Evolutionary conservation across 1,139 yeast species (phyloP).

Genomic region (Yamadazyma sp.): DNA sequence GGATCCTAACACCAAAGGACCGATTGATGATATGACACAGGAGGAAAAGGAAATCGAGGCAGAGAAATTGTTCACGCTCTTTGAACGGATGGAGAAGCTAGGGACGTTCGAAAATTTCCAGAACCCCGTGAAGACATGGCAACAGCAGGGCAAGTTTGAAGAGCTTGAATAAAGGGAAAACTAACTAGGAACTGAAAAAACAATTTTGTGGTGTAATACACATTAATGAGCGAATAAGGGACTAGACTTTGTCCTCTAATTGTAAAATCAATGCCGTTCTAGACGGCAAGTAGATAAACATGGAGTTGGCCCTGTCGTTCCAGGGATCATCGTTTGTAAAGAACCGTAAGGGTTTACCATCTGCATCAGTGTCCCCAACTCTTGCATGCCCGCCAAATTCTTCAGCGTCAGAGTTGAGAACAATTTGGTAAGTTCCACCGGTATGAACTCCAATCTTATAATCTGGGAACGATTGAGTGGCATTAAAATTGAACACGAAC

Average conservation of each 20-base stretch:
- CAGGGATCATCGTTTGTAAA: conserved; percentile 74
- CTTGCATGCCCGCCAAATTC: conserved; percentile 83
- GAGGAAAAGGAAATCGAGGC: conserved; percentile 57
- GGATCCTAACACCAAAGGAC: neutral
- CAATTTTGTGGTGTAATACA: no score
- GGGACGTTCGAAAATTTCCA: conserved; percentile 44
- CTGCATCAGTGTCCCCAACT: conserved; percentile 52
- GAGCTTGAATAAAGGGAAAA: conserved; percentile 13
- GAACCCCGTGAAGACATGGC: conserved; percentile 42
- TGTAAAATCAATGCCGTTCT: conserved; percentile 69
- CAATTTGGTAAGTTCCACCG: conserved; percentile 74
- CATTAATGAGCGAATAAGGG: neutral
- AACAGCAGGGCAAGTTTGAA: conserved; percentile 33
- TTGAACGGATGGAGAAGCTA: conserved; percentile 46
- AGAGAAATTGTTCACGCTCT: conserved; percentile 48
- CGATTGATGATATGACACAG: conserved; percentile 29
- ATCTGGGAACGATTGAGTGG: conserved; percentile 77
- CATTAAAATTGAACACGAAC: conserved; percentile 88
- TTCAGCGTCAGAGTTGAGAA: conserved; percentile 69
- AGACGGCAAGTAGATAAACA: conserved; percentile 81
- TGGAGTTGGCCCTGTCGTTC: conserved; percentile 75
- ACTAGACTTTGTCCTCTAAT: conserved; percentile 15
- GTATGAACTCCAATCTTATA: conserved; percentile 85
- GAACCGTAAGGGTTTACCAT: conserved; percentile 41
- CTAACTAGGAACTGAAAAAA: no score